Evolutionary conservation across 2,329 filamentous ascomycete species (phyloP), one percentile per base, ranked within the genome.

Genomic region (Pseudogymnoascus sp.): DNA sequence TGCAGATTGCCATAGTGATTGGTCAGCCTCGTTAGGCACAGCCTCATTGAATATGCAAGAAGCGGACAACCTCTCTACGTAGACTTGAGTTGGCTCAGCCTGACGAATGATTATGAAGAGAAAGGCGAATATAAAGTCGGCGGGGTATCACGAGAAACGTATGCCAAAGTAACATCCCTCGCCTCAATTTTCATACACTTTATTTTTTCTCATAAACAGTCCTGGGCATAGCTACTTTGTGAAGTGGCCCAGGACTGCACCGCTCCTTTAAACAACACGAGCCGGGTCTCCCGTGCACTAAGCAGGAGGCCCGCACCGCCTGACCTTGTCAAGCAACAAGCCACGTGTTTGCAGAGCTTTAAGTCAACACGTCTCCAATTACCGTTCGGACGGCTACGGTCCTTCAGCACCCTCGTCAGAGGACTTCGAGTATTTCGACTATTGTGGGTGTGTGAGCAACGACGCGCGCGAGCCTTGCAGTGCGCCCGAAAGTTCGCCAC

Each of bases 351-450:
- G 59, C 39, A 61, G 59, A 54, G 59, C 59, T 61, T 61, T 9
- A 61, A 61, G 41, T 61, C 59, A 61, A 61, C 59, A 61, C 59
- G 59, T 61, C 39, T 61, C 1, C 59, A 38, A 38, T 61, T 61
- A 1, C 41, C 1, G 9, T 61, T 9, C 59, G 59, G 59, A 57
- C 41, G 20, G 39, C 59, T 61, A 61, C 59, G 41, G 25, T 61
- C 59, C 59, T 9, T 61, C 59, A 61, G 59, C 59, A 61, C 59
- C 43, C 59, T 54, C 58, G 18, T 60, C 39, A 61, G 59, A 61
- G 1, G 25, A 57, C 39, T 61, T 61, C 59, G 59, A 61, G 59
- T 57, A 61, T 61, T 61, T 36, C 59, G 8, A 14, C 59, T 37
- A 9, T 61, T 57, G 5, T 9, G 41, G 11, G 59, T 61, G 39